Base-by-base conservation (phyloP, 352 stramenopile genomes). In the Pythium plurisporium region DNA sequence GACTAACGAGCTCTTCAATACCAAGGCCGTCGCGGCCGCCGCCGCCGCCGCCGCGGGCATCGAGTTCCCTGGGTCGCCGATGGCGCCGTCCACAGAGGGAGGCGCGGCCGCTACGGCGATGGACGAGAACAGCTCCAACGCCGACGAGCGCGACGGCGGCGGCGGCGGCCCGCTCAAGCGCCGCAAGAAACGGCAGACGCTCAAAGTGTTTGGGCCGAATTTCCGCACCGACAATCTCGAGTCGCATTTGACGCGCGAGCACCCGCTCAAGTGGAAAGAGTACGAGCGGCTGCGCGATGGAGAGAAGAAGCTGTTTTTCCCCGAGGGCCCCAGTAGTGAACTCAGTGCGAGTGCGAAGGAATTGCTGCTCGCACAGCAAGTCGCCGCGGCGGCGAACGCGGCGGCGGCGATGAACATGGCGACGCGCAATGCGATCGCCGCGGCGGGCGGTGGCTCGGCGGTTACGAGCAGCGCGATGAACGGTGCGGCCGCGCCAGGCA, bases 161-260 rank as follows among this genome's bases (percentile, higher is more conserved):
- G 46, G 27, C 33, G 23, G 46, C 42, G 63, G 63, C 34, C 54
- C 65, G 12, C 43, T 47, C 34, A 82, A 82, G 68, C 64, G 66
- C 30, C 62, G 73, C 34, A 79, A 79, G 61, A 82, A 82, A 61
- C 67, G 73, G n/a, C 73, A 82, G 68, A 82, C 70, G 50, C 65
- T 79, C 59, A 82, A 82, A 45, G 59, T 82, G 17, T 82, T 82
- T 58, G 73, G 73, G 0, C 73, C 73, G 1, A 82, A 82, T 50
- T 82, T 82, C 59, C 73, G 73, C 37, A 82, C 73, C 15, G 73
- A 82, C 63, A 82, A 82, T 47, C 55, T 82, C 41, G 73, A 82
- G 60, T 79, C 70, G 22, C 73, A 82, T 46, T 46, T 82, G 27
- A 73, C 70, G 50, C 62, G 73, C 52, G 73, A 82, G 52, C 73